These are phyloP conservation scores for Thielaviopsis populi DNA, from an alignment of 2,329 filamentous ascomycete genomes.

Conservation along the genomic window DNA sequence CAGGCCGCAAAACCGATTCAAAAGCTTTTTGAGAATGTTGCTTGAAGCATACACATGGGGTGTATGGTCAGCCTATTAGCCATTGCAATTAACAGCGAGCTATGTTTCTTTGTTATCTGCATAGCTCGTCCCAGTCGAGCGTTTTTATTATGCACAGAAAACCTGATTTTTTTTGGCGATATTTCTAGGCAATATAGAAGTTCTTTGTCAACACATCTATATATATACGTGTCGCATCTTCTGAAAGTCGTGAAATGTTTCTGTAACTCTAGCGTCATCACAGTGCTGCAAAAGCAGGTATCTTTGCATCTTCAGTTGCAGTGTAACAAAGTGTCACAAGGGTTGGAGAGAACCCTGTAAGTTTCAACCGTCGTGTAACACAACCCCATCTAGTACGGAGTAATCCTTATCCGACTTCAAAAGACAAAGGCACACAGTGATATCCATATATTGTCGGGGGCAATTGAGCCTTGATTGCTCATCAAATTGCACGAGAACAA, in stretches of 20 bases:
- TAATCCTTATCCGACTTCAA: too few relatives aligned
- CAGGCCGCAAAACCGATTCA: slow-evolving; percentile 80
- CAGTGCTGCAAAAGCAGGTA: background rate
- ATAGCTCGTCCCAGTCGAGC: slow-evolving; percentile 13
- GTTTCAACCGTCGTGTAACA: too few relatives aligned
- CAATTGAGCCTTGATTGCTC: too few relatives aligned
- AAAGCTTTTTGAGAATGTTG: slow-evolving; percentile 66
- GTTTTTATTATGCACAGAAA: background rate
- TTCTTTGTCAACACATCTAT: background rate
- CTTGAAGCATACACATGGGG: slow-evolving; percentile 21
- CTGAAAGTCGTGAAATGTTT: background rate
- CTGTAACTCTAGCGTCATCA: background rate
- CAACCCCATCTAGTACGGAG: too few relatives aligned
- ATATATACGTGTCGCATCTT: background rate
- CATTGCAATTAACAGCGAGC: background rate
- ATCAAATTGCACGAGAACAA: slow-evolving; percentile 3
- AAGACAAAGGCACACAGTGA: too few relatives aligned
- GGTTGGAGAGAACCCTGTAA: background rate
- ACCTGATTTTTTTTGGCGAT: background rate
- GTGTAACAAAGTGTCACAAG: background rate
- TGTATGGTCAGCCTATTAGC: background rate
- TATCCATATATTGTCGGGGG: too few relatives aligned
- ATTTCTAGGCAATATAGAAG: background rate
- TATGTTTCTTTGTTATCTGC: background rate
- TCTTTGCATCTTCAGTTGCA: too few relatives aligned